Conservation (phyloP, 2,329 filamentous ascomycete species). For the Aspergillus tubingensis region DNA sequence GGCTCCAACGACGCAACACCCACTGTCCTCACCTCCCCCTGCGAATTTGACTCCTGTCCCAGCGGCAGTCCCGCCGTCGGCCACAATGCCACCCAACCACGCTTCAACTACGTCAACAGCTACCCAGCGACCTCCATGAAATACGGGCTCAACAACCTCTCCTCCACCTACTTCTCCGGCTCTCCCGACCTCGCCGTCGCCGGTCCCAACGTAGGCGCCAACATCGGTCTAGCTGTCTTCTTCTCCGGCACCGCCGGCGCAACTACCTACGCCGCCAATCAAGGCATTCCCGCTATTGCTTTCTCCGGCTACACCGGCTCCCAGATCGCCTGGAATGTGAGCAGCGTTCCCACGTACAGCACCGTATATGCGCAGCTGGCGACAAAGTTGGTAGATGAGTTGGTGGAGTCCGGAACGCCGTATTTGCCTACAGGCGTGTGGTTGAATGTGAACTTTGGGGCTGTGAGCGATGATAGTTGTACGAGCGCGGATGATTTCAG, state of each 20-base stretch:
- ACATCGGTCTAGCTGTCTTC: slow-evolving; percentile 57
- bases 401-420: slow-evolving; percentile 60
- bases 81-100: slow-evolving; percentile 57
- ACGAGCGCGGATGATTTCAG: slow-evolving; percentile 57
- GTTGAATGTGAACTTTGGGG: slow-evolving; percentile 70
- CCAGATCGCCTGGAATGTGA: slow-evolving; percentile 56
- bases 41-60: slow-evolving; percentile 64
- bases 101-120: slow-evolving; percentile 72
- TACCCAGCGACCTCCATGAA: slow-evolving; percentile 66
- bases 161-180: slow-evolving; percentile 56
- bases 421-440: slow-evolving; percentile 64
- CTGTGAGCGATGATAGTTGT: slow-evolving; percentile 52
- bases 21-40: slow-evolving; percentile 51
- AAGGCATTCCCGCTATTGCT: slow-evolving; percentile 65
- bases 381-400: slow-evolving; percentile 56
- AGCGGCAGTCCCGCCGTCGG: slow-evolving; percentile 59
- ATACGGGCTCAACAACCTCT: slow-evolving; percentile 61
- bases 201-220: slow-evolving; percentile 63
- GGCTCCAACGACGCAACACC: slow-evolving; percentile 57
- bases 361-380: slow-evolving; percentile 66
- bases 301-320: slow-evolving; percentile 61
- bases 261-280: slow-evolving; percentile 58
- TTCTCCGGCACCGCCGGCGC: slow-evolving; percentile 71
- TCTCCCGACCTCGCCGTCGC: slow-evolving; percentile 65
- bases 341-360: slow-evolving; percentile 50